These are phyloP conservation scores for Metschnikowia noctiluminum DNA, from an alignment of 805 yeast species.

Conservation along the genomic window DNA sequence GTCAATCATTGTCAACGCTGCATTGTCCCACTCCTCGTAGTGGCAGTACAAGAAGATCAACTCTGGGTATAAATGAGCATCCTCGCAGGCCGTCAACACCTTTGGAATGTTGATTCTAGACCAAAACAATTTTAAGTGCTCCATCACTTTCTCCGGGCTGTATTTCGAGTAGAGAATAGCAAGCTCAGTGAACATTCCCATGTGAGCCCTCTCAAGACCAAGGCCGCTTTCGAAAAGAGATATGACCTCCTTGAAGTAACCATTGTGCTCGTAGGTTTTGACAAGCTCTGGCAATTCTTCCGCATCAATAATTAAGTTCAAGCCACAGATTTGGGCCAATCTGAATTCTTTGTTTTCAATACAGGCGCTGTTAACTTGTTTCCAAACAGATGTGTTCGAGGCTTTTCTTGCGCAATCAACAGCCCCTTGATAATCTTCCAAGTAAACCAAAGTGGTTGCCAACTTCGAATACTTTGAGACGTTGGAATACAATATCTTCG, in stretches of 20 bases:
- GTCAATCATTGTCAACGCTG: constrained; percentile 94
- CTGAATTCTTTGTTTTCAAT: constrained; percentile 92
- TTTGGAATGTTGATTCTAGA: constrained; percentile 97
- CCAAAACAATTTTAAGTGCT: constrained; percentile 96
- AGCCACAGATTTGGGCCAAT: constrained; percentile 97
- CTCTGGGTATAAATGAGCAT: constrained; percentile 94
- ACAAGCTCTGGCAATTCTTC: constrained; percentile 93
- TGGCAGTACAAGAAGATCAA: constrained; percentile 94
- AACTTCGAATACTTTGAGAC: constrained; percentile 93
- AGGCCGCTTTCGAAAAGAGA: constrained; percentile 93
- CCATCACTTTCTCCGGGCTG: constrained; percentile 86
- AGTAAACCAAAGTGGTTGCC: constrained; percentile 92
- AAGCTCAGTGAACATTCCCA: constrained; percentile 99
- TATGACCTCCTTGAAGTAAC: constrained; percentile 88
- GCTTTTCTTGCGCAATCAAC: constrained; percentile 99
- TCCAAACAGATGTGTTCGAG: constrained; percentile 90
- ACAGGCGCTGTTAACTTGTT: constrained; percentile 95
- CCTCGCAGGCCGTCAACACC: constrained; percentile 90
- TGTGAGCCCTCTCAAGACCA: constrained; percentile 96
- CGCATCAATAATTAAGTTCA: constrained; percentile 94
- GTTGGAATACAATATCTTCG: constrained; percentile 79
- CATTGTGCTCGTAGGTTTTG: constrained; percentile 78
- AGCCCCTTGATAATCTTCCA: constrained; percentile 91
- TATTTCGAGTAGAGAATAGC: constrained; percentile 89
- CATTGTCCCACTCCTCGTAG: constrained; percentile 99